A percentile compares a stretch with the other conserved stretches of the same genome.
Conservation (phyloP, 116 monocot species). For the Papilionanthe hybrid region DNA sequence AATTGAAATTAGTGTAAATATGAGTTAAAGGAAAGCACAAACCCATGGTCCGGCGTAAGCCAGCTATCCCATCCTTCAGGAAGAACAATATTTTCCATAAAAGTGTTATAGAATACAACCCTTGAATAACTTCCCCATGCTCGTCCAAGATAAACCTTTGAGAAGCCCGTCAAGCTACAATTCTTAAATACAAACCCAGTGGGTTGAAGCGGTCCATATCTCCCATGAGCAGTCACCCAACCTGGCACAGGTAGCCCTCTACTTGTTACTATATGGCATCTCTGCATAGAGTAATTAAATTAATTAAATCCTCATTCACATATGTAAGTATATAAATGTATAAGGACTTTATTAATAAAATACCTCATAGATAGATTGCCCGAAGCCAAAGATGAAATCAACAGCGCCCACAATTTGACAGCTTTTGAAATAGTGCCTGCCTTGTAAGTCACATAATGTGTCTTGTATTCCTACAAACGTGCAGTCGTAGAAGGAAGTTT, state of each 20-base stretch:
- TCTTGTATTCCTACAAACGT: constrained; percentile 43
- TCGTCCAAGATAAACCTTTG: constrained; percentile 29
- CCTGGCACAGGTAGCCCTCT: constrained; percentile 1
- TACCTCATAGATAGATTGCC: constrained; percentile 38
- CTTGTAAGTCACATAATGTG: constrained; percentile 38
- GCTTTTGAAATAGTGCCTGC: constrained; percentile 43
- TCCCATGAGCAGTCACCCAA: constrained; percentile 38
- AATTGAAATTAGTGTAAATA: neutral
- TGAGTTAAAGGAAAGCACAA: neutral
- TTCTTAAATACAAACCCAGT: constrained; percentile 41
- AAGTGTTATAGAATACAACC: constrained; percentile 32
- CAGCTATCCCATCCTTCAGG: constrained; percentile 43
- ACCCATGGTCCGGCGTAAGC: constrained; percentile 2
- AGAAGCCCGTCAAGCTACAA: constrained; percentile 11
- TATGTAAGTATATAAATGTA: neutral
- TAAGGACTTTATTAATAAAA: no score
- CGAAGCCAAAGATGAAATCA: constrained; percentile 57
- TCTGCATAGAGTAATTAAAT: neutral
- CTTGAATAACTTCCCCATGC: constrained; percentile 41
- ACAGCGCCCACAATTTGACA: constrained; percentile 43
- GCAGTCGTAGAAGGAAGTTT: constrained; percentile 41
- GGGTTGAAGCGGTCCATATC: neutral
- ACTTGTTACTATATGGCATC: constrained; percentile 10
- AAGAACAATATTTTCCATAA: constrained; percentile 24
- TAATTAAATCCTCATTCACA: neutral